Base-by-base conservation (phyloP, 352 stramenopile genomes). In the Phytophthora macrochlamydospora region DNA sequence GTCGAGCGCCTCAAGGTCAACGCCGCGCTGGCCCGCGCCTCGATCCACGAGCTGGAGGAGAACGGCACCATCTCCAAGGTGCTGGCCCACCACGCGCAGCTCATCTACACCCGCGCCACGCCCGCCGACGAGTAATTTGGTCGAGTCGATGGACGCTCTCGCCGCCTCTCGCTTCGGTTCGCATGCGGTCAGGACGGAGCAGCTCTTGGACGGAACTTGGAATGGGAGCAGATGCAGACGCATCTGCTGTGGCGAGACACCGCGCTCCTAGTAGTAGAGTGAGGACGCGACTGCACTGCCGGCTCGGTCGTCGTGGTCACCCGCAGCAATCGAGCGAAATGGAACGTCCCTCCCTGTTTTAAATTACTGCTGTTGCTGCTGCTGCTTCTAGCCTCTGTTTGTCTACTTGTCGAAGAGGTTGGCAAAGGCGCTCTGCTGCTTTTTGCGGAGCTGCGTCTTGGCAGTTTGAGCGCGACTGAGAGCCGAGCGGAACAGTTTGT, bases 1-100 rank as follows among this genome's bases (percentile, higher is more conserved):
- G 97, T 99, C 55, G 98, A 99, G 85, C 97, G 98, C 64, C 92
- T 99, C 53, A 99, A 99, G 94, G 93, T 99, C 67, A 99, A 98
- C 76, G 98, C 95, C 70, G 97, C 97, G 62, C 90, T 99, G 51
- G 98, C 98, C 53, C 93, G 98, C 65, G 92, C 93, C 67, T 98
- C 97, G 64, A 98, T 99, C 76, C 91, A 87, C 58, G 91, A 99
- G 76, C 87, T 99, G 38, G 92, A 98, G 69, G 88, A 98, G 73
- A 97, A 98, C 74, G 97, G 97, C 50, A 88, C 94, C 58, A 99
- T 99, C 87, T 88, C 89, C 56, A 80, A 89, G 69, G 96, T 99
- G 55, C 85, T 98, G 55, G 80, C 97, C 59, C 97, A 98, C 85
- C 86, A 98, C 88, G 81, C 94, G 58, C 97, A 99, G 91, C 85